Conservation (phyloP, 305 asterid genomes). For the Fraxinus floribunda region DNA sequence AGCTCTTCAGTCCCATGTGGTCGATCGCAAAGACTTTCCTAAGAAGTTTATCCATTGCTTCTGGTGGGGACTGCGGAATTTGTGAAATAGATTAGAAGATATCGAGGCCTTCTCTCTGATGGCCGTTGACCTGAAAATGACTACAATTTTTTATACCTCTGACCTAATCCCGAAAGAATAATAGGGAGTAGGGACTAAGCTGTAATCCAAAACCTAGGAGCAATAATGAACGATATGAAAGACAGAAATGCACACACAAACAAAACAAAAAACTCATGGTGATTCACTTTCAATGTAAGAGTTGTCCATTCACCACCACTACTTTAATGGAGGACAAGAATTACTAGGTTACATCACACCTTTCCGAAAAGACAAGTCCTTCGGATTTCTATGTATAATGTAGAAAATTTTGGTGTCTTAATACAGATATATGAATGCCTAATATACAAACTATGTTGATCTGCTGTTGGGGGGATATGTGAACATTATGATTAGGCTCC, state of each 20-base stretch:
- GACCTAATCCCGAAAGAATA: too few species aligned
- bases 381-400: too few species aligned
- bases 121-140: background rate
- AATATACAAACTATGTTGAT: background rate
- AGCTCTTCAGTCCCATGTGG: constrained; percentile 50
- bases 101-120: too few species aligned
- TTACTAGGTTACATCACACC: background rate
- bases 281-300: background rate
- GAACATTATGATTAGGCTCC: background rate
- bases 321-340: background rate
- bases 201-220: too few species aligned
- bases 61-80: constrained; percentile 73
- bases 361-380: too few species aligned
- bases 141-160: too few species aligned
- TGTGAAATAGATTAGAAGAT: background rate
- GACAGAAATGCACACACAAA: too few species aligned
- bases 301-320: background rate
- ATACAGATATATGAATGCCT: background rate
- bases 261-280: background rate
- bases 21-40: constrained; percentile 31
- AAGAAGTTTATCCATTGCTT: constrained; percentile 54
- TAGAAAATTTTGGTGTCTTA: too few species aligned
- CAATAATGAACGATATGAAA: too few species aligned
- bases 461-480: background rate
- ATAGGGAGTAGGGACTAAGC: too few species aligned